Conservation (phyloP, 1,284 basidiomycete species). For the Melampsora occidentalis region DNA sequence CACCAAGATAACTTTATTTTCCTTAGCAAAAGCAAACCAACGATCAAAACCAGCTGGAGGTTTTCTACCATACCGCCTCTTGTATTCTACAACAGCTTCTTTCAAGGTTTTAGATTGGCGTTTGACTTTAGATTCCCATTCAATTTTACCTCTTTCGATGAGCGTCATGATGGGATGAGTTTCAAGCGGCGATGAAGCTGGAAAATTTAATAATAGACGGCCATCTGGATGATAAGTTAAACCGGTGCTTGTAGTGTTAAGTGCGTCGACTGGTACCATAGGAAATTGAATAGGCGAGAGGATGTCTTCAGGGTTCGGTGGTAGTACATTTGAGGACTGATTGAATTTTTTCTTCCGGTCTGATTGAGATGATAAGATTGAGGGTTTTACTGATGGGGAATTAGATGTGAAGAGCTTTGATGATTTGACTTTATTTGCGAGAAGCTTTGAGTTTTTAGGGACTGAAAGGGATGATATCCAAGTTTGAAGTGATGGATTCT, state of each 20-base stretch:
- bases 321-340: background rate
- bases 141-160: slow-evolving; percentile 55
- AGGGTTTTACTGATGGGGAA: no score
- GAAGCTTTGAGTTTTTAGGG: no score
- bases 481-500: no score
- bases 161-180: slow-evolving; percentile 55
- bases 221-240: slow-evolving; percentile 6
- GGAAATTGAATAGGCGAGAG: background rate
- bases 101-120: slow-evolving; percentile 57
- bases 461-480: no score
- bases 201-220: background rate
- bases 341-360: background rate
- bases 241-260: background rate
- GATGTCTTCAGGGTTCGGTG: background rate
- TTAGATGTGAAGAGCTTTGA: no score
- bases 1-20: slow-evolving; percentile 49
- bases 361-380: no score
- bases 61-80: slow-evolving; percentile 53
- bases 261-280: background rate
- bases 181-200: slow-evolving; percentile 6
- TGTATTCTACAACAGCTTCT: slow-evolving; percentile 57
- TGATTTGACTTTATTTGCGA: no score
- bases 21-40: slow-evolving; percentile 49
- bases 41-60: slow-evolving; percentile 39
- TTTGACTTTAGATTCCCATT: slow-evolving; percentile 56